Evolutionary conservation across 1,139 yeast genomes (phyloP).

Genomic region (Taphrina sp.): DNA sequence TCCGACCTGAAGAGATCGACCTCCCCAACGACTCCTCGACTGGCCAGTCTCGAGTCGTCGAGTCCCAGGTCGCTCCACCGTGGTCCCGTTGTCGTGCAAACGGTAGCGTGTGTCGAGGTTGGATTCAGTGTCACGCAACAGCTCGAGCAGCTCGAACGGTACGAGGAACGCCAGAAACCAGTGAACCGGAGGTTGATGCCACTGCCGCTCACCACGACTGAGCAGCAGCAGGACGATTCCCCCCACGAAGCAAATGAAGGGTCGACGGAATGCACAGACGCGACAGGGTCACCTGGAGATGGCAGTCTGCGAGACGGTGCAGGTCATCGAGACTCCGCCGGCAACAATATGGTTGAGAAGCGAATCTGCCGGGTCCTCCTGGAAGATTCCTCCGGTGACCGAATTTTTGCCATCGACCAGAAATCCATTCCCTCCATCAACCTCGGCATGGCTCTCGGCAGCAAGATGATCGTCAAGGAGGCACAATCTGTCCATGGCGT

Average conservation of each 20-base stretch:
- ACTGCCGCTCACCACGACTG: too few relatives aligned
- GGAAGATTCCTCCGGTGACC: neutral
- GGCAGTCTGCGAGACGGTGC: neutral
- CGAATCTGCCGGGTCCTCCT: neutral
- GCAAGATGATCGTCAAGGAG: neutral
- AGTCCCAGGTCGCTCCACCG: too few relatives aligned
- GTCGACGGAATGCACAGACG: neutral
- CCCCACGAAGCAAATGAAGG: neutral
- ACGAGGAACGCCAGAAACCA: conserved; percentile 8
- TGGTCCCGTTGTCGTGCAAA: neutral
- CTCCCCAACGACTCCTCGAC: too few relatives aligned
- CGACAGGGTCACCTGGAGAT: neutral
- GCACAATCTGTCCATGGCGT: conserved; percentile 3
- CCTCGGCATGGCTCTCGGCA: conserved; percentile 5
- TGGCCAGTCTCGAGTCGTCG: too few relatives aligned
- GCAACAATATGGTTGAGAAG: too few relatives aligned
- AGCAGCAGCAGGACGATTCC: too few relatives aligned
- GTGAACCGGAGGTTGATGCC: neutral
- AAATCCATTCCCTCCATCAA: neutral
- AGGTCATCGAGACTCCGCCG: neutral
- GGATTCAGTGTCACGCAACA: neutral
- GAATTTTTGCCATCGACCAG: neutral
- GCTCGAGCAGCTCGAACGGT: neutral
- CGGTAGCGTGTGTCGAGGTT: conserved; percentile 5
- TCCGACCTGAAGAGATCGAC: too few relatives aligned